Conservation (phyloP, 2,329 filamentous ascomycete species). For the Monilinia laxa region DNA sequence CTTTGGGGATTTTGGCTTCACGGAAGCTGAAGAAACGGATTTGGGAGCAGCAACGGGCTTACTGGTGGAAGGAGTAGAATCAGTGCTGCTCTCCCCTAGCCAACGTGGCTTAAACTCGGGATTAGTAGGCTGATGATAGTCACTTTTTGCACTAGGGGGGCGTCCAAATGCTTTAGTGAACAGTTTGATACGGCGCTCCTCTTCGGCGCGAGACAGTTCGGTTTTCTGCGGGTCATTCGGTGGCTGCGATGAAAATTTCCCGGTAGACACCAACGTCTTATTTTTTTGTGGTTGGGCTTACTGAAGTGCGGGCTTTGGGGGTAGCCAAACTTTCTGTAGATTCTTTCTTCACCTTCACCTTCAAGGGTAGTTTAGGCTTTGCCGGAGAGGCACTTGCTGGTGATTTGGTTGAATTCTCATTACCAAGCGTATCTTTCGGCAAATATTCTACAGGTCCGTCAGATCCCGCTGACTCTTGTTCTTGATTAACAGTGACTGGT, state of each 20-base stretch:
- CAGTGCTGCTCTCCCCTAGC: neutral
- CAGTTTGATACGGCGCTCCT: slow-evolving; percentile 19
- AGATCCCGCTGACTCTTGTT: neutral
- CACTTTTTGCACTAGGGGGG: slow-evolving; percentile 23
- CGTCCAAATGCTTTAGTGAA: slow-evolving; percentile 27
- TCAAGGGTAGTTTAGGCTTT: slow-evolving; percentile 30
- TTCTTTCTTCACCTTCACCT: slow-evolving; percentile 25
- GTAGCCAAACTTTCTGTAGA: neutral
- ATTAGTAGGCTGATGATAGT: slow-evolving; percentile 35
- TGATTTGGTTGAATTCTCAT: neutral
- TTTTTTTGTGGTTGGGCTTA: slow-evolving; percentile 6
- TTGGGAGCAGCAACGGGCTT: neutral
- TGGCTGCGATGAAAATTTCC: neutral
- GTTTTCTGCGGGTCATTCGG: neutral
- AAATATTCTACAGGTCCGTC: neutral
- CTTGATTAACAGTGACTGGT: too few relatives aligned
- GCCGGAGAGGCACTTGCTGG: slow-evolving; percentile 29
- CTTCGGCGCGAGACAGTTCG: neutral
- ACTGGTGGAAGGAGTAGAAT: slow-evolving; percentile 22
- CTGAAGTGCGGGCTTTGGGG: neutral
- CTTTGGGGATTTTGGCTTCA: too few relatives aligned
- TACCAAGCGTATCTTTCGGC: neutral
- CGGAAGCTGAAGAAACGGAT: neutral
- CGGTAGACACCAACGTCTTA: neutral
- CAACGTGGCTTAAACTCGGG: slow-evolving; percentile 13